Evolutionary conservation across 805 yeast species (phyloP), one percentile per base, ranked within the genome.

Genomic region (Saccharomyces mikatae): DNA sequence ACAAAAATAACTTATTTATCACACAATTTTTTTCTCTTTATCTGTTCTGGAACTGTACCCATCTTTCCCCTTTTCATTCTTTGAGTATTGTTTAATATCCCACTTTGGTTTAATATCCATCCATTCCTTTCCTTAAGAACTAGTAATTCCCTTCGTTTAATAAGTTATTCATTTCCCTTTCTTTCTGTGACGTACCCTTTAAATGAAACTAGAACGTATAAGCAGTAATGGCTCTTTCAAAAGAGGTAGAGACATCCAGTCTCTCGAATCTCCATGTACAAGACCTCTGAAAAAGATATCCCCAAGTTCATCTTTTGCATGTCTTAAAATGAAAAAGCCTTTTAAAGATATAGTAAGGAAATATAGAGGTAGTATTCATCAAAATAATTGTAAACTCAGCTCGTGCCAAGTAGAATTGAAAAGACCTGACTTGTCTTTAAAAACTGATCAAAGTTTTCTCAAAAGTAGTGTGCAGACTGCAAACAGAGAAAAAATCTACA

Each of bases 191-290:
- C 13, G 11, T 6, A 28, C n/a, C 22, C 21, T 9, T 49, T 51
- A 31, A 27, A 58, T 58, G 61, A 52, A 51, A 52, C 51, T 56
- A 47, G 49, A 51, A 32, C 49, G 53, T 8, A 28, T 49, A 48
- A 6, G 41, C 30, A 50, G 48, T 11, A 31, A 54, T 48, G 58
- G 58, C 44, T 56, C 62, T 17, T 53, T 52, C 48, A 62, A 62
- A 52, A 56, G 65, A 52, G 46, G 51, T 46, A 56, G 62, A 53
- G 63, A 62, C 24, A 30, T 56, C 13, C 57, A 50, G 21, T 31
- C 31, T 14, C 50, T 54, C 13, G 65, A 62, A 21, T 41, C 46
- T 5, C 17, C 47, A 21, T 41, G 36, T n/a, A 3, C 24, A 6
- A 56, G 60, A 36, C 57, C 60, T 10, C 46, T 41, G 11, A 60